These are phyloP conservation scores for Serendipita sp. DNA, from an alignment of 768 basidiomycete genomes.

Conservation along the genomic window DNA sequence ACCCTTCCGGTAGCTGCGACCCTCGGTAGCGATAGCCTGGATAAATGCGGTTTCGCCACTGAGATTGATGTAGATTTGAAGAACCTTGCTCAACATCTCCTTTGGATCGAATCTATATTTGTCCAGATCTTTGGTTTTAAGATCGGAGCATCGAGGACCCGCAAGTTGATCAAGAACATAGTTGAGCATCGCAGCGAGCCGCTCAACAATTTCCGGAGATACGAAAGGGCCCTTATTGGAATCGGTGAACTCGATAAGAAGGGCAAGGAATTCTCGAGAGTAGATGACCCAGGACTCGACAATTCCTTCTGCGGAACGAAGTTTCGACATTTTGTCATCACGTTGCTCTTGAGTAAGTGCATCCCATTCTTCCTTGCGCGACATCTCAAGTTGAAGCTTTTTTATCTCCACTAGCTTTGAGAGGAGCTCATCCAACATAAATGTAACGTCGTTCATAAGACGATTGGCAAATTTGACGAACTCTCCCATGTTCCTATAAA, in stretches of 20 bases:
- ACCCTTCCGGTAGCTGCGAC: conserved; percentile 72
- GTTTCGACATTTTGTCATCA: conserved; percentile 63
- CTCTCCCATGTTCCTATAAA: conserved; percentile 63
- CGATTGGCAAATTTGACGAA: conserved; percentile 93
- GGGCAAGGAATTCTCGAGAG: conserved; percentile 61
- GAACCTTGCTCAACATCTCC: conserved; percentile 63
- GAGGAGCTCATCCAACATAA: conserved; percentile 91
- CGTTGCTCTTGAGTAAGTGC: conserved; percentile 50
- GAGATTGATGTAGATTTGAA: conserved; percentile 83
- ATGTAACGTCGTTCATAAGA: conserved; percentile 98
- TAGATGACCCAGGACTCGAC: conserved; percentile 3
- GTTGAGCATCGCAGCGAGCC: conserved; percentile 90
- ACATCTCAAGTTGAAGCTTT: conserved; percentile 74
- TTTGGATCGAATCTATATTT: conserved; percentile 82
- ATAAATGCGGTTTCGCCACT: conserved; percentile 66
- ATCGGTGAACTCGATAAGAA: conserved; percentile 82
- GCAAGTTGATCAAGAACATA: conserved; percentile 82
- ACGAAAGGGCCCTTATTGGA: conserved; percentile 87
- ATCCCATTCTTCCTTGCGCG: conserved; percentile 52
- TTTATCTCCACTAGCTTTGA: conserved; percentile 79
- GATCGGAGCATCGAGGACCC: conserved; percentile 74
- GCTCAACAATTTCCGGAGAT: conserved; percentile 89
- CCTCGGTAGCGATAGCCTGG: conserved; percentile 81
- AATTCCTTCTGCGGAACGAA: conserved; percentile 61
- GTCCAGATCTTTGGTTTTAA: conserved; percentile 71